phyloP scores from a whole-genome alignment of 768 basidiomycete genomes.

The Chlorophyllum brunneum region DNA sequence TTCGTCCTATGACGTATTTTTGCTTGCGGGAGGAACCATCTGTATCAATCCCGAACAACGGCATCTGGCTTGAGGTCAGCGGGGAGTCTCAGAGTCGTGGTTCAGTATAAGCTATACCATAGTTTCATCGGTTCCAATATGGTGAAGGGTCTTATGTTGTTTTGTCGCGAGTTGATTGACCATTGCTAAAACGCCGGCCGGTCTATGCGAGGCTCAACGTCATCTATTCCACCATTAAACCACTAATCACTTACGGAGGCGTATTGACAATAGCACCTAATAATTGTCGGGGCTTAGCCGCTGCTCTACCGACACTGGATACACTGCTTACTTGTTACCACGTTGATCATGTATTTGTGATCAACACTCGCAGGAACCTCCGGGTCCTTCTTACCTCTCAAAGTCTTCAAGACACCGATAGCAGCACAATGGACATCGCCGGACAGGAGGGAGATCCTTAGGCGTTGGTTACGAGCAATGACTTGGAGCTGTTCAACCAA shows the following conservation, averaged over 20 bases:
- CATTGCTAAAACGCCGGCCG: slow-evolving; percentile 68
- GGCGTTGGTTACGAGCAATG: slow-evolving; percentile 54
- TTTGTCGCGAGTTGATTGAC: slow-evolving; percentile 79
- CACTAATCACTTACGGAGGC: slow-evolving; percentile 54
- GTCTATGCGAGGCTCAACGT: slow-evolving; percentile 40
- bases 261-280: slow-evolving; percentile 93
- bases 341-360: slow-evolving; percentile 87
- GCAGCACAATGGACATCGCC: slow-evolving; percentile 95
- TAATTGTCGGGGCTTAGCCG: not conserved
- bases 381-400: slow-evolving; percentile 43
- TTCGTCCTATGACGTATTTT: slow-evolving; percentile 79
- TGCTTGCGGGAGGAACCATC: slow-evolving; percentile 74
- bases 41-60: slow-evolving; percentile 73
- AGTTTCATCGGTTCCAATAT: slow-evolving; percentile 77
- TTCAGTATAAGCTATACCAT: slow-evolving; percentile 49
- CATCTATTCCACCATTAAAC: not conserved
- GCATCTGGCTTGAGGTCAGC: slow-evolving; percentile 42
- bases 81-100: not conserved
- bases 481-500: slow-evolving; percentile 76
- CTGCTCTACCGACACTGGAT: not conserved
- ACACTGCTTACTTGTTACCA: slow-evolving; percentile 63
- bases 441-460: slow-evolving; percentile 81
- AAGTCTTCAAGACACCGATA: slow-evolving; percentile 73
- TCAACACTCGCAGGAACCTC: slow-evolving; percentile 56
- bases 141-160: slow-evolving; percentile 82